These are phyloP conservation scores for Aspergillus chevalieri DNA, from an alignment of 2,329 filamentous ascomycete species.

Conservation along the genomic window DNA sequence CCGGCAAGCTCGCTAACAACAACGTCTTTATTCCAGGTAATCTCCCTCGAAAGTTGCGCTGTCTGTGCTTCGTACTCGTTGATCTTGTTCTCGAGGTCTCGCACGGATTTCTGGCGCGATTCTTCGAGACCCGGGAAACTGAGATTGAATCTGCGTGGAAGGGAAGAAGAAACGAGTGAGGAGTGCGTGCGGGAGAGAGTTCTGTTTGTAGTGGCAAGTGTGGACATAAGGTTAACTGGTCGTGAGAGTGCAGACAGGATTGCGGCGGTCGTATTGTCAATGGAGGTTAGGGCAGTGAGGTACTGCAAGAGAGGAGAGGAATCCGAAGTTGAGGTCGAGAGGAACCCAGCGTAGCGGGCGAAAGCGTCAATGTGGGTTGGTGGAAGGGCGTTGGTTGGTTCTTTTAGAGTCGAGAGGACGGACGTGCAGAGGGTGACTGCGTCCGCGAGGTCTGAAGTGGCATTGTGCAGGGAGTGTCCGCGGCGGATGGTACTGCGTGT, in stretches of 20 bases:
- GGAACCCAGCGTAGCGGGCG: slow-evolving; percentile 61
- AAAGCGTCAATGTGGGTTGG: slow-evolving; percentile 62
- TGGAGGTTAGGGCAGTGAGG: slow-evolving; percentile 68
- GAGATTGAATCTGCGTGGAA: slow-evolving; percentile 42
- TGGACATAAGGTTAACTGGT: slow-evolving; percentile 69
- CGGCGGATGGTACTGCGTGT: slow-evolving; percentile 76
- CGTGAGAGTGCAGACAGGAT: slow-evolving; percentile 72
- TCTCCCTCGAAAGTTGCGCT: slow-evolving; percentile 67
- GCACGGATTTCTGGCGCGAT: slow-evolving; percentile 70
- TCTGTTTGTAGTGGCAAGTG: slow-evolving; percentile 68
- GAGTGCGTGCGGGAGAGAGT: slow-evolving; percentile 71
- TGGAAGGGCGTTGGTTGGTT: slow-evolving; percentile 59
- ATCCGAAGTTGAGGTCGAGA: slow-evolving; percentile 57
- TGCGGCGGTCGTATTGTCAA: slow-evolving; percentile 78
- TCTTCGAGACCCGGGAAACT: slow-evolving; percentile 64
- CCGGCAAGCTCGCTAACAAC: slow-evolving; percentile 86
- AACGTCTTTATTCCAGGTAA: slow-evolving; percentile 87
- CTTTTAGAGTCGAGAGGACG: slow-evolving; percentile 46
- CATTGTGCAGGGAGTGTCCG: slow-evolving; percentile 66
- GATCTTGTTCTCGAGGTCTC: slow-evolving; percentile 78
- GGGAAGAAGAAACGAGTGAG: slow-evolving; percentile 59
- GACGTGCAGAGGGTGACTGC: slow-evolving; percentile 38
- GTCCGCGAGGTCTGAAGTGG: slow-evolving; percentile 45
- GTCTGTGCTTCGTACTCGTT: slow-evolving; percentile 64
- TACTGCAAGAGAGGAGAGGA: slow-evolving; percentile 67